These are phyloP conservation scores for Tephrocybe sp. DNA, from an alignment of 768 basidiomycete genomes.

Conservation along the genomic window DNA sequence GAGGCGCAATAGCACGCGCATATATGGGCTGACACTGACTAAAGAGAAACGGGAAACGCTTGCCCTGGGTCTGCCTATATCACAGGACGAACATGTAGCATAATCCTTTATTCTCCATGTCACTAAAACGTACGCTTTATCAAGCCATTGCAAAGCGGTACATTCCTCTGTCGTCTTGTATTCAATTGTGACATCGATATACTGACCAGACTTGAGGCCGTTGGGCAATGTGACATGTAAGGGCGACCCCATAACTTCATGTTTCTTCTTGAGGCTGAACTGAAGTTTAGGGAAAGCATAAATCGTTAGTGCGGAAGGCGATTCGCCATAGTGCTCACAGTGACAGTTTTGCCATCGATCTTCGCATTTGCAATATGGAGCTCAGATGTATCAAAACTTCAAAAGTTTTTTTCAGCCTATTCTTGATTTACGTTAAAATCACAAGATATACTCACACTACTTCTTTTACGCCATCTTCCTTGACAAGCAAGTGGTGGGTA, in stretches of 20 bases:
- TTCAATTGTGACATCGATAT: slow-evolving; percentile 51
- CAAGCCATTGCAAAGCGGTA: slow-evolving; percentile 86
- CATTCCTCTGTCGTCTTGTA: slow-evolving; percentile 75
- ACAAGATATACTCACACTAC: slow-evolving; percentile 47
- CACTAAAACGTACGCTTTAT: slow-evolving; percentile 60
- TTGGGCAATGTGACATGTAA: slow-evolving; percentile 56
- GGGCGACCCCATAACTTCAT: slow-evolving; percentile 76
- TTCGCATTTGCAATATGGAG: slow-evolving; percentile 56
- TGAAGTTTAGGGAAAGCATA: slow-evolving; percentile 20
- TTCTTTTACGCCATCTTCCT: slow-evolving; percentile 48
- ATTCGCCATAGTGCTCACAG: slow-evolving; percentile 33
- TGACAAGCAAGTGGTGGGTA: slow-evolving; percentile 56
- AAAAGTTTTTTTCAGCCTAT: background rate
- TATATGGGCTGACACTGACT: slow-evolving; percentile 94
- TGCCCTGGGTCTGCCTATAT: slow-evolving; percentile 80
- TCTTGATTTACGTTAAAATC: background rate
- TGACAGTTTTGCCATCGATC: slow-evolving; percentile 45
- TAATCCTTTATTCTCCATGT: background rate
- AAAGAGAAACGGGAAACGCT: slow-evolving; percentile 82
- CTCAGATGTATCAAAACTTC: slow-evolving; percentile 72
- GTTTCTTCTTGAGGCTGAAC: slow-evolving; percentile 53
- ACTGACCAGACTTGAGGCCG: slow-evolving; percentile 38
- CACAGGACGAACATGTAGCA: background rate
- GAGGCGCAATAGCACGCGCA: slow-evolving; percentile 72
- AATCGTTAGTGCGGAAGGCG: background rate